Evolutionary conservation across 306 rosid species (phyloP).

Genomic region (apple (Malus domestica)): ASM211411v1 NC_041803.1:6464001-6464500

Average conservation of each 20-base stretch:
- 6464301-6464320: neutral
- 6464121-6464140: constrained; percentile 72
- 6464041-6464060: constrained; percentile 84
- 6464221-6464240: constrained; percentile 81
- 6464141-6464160: constrained; percentile 89
- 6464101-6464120: constrained; percentile 60
- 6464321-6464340: neutral
- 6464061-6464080: constrained; percentile 75
- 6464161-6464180: constrained; percentile 80
- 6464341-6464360: neutral
- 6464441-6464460: constrained; percentile 22
- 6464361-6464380: neutral
- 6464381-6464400: neutral
- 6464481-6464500: neutral
- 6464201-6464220: constrained; percentile 80
- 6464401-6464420: neutral
- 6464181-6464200: constrained; percentile 83
- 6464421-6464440: neutral
- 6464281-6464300: constrained; percentile 42
- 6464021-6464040: constrained; percentile 92
- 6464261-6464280: constrained; percentile 87
- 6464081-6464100: constrained; percentile 66
- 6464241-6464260: constrained; percentile 93
- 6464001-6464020: constrained; percentile 84
- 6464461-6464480: neutral